Evolutionary conservation across 805 yeast species (phyloP).

Genomic region (Starmerella asiatica): DNA sequence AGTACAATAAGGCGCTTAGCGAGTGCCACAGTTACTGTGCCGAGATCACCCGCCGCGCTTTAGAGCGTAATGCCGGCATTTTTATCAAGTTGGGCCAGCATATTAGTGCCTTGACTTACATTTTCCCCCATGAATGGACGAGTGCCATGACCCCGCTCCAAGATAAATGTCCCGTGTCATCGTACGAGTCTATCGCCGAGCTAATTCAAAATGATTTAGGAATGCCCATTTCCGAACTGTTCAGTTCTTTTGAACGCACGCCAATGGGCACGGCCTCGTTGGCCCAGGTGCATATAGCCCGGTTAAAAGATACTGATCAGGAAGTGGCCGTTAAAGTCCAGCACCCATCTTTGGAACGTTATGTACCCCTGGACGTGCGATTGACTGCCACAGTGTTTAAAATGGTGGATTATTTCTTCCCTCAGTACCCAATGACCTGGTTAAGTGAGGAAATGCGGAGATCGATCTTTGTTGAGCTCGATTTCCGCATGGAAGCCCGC

Average conservation of each 20-base stretch:
- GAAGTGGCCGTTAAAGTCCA: slow-evolving; percentile 90
- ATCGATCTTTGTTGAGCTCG: slow-evolving; percentile 81
- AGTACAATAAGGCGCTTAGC: slow-evolving; percentile 39
- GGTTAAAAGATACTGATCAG: slow-evolving; percentile 40
- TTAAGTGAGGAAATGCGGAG: slow-evolving; percentile 82
- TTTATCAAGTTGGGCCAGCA: slow-evolving; percentile 94
- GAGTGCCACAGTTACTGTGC: slow-evolving; percentile 70
- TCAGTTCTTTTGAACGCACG: slow-evolving; percentile 46
- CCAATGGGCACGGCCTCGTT: slow-evolving; percentile 94
- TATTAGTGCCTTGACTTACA: slow-evolving; percentile 77
- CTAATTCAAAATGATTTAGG: slow-evolving; percentile 65
- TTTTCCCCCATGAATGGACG: slow-evolving; percentile 91
- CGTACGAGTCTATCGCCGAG: slow-evolving; percentile 49
- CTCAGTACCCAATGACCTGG: slow-evolving; percentile 90
- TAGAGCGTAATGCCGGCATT: slow-evolving; percentile 80
- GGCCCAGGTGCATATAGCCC: slow-evolving; percentile 88
- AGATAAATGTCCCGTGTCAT: slow-evolving; percentile 75
- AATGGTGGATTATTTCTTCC: slow-evolving; percentile 64
- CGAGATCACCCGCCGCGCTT: slow-evolving; percentile 56
- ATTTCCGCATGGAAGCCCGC: slow-evolving; percentile 73
- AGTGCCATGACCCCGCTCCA: slow-evolving; percentile 85
- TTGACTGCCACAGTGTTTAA: slow-evolving; percentile 65
- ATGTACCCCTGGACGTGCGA: slow-evolving; percentile 79
- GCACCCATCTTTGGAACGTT: slow-evolving; percentile 75
- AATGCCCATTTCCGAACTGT: slow-evolving; percentile 42